Evolutionary conservation across 129 eudicot species (phyloP).

Genomic region (Lactuca saligna): DNA sequence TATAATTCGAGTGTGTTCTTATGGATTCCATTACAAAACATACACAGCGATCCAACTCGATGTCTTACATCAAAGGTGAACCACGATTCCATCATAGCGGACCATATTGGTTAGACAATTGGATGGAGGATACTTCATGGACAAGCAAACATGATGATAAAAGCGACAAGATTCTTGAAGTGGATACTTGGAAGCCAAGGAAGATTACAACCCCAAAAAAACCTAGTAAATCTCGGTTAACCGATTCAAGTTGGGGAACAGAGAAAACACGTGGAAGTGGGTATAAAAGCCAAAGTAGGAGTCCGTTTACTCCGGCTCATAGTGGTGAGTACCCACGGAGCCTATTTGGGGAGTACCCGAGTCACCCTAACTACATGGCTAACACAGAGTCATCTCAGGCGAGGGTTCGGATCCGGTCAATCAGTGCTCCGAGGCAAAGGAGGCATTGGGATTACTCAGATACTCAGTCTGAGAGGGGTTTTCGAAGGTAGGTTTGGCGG

Average conservation of each 20-base stretch:
- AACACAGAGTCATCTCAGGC: conserved; percentile 77
- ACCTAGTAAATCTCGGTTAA: conserved; percentile 38
- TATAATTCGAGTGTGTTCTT: neutral
- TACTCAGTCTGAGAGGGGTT: conserved; percentile 53
- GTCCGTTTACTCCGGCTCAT: conserved; percentile 46
- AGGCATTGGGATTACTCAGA: conserved; percentile 48
- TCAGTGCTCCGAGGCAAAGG: conserved; percentile 81
- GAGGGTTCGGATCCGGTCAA: conserved; percentile 62
- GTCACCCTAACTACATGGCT: conserved; percentile 84
- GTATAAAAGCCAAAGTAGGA: conserved; percentile 20
- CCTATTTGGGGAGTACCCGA: conserved; percentile 45
- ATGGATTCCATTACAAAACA: neutral
- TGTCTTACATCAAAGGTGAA: conserved; percentile 32
- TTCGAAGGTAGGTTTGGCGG: conserved; percentile 18
- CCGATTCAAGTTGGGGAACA: conserved; percentile 43
- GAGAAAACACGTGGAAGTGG: conserved; percentile 42
- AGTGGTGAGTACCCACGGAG: conserved; percentile 53
- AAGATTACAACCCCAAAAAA: conserved; percentile 41
- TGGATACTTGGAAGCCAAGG: conserved; percentile 78
- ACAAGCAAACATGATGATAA: conserved; percentile 52
- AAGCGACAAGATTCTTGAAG: conserved; percentile 82
- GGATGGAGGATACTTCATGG: conserved; percentile 69
- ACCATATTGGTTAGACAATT: conserved; percentile 59
- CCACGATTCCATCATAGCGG: conserved; percentile 28
- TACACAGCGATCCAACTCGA: conserved; percentile 56